Conservation (phyloP, 768 basidiomycete species). For the Pseudohyphozyma bogoriensis region DNA sequence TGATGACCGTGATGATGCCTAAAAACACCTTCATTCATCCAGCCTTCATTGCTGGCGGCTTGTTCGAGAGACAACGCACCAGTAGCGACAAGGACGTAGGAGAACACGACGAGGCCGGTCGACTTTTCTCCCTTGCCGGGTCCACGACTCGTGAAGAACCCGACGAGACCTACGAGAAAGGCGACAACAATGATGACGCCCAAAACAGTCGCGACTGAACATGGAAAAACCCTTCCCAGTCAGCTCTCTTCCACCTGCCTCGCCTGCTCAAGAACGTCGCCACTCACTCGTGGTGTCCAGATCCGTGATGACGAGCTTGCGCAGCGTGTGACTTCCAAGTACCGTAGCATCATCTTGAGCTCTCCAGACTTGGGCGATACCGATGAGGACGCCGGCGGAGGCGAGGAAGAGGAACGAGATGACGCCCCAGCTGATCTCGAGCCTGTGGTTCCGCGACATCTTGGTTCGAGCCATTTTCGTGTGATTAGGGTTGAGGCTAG, state of each 20-base stretch:
- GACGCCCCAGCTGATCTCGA: not conserved
- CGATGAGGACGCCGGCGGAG: constrained; percentile 6
- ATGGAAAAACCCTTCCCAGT: too few species aligned
- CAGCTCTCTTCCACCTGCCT: not conserved
- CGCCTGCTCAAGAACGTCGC: not conserved
- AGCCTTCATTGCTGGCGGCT: not conserved
- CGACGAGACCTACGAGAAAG: not conserved
- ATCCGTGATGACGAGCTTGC: not conserved
- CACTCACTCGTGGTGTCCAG: not conserved
- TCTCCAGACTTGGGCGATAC: not conserved
- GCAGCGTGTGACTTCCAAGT: not conserved
- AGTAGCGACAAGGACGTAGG: not conserved
- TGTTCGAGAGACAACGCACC: not conserved
- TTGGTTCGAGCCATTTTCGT: not conserved
- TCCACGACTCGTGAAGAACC: not conserved
- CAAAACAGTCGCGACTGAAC: not conserved
- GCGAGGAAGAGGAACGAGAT: constrained; percentile 1
- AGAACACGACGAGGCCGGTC: constrained; percentile 1
- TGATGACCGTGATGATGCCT: not conserved
- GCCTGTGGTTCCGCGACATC: not conserved
- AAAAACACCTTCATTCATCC: not conserved
- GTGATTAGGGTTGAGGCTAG: too few species aligned
- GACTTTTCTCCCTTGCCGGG: not conserved
- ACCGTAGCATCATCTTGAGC: not conserved
- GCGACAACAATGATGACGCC: not conserved